These are phyloP conservation scores for Nannochloropsis gaditana DNA, from an alignment of 108 stramenopile species.

Conservation along the genomic window DNA sequence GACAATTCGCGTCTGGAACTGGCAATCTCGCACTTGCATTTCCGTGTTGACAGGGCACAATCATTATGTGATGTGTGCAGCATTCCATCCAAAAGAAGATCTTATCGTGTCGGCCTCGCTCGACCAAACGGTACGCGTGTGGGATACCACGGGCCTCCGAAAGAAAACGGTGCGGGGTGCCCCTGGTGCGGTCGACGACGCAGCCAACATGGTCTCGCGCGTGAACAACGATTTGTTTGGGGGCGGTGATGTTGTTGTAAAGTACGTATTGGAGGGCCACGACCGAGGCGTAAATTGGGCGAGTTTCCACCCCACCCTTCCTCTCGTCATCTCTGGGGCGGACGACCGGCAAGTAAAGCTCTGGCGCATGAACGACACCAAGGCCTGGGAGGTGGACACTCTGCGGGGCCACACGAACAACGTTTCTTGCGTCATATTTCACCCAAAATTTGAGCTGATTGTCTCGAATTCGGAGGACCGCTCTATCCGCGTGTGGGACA, in stretches of 20 bases:
- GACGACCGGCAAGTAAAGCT: constrained; percentile 99
- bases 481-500: constrained; percentile 90
- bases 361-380: constrained; percentile 97
- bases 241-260: constrained; percentile 96
- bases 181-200: constrained; percentile 34
- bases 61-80: constrained; percentile 99
- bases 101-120: constrained; percentile 94
- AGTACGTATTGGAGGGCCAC: constrained; percentile 97
- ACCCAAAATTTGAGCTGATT: constrained; percentile 95
- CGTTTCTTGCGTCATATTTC: constrained; percentile 95
- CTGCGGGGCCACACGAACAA: constrained; percentile 98
- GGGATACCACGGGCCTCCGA: constrained; percentile 95
- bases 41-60: constrained; percentile 98
- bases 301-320: constrained; percentile 93
- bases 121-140: constrained; percentile 98
- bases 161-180: constrained; percentile 79
- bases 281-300: constrained; percentile 99
- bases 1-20: constrained; percentile 98
- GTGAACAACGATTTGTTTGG: constrained; percentile 94
- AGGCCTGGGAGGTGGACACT: constrained; percentile 99
- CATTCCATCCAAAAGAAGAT: constrained; percentile 97
- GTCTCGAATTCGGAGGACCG: constrained; percentile 96
- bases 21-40: constrained; percentile 89
- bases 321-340: constrained; percentile 89
- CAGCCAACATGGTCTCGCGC: constrained; percentile 38